Base-by-base conservation (phyloP, 140 eudicot species). In the Flaveria floridana region DNA sequence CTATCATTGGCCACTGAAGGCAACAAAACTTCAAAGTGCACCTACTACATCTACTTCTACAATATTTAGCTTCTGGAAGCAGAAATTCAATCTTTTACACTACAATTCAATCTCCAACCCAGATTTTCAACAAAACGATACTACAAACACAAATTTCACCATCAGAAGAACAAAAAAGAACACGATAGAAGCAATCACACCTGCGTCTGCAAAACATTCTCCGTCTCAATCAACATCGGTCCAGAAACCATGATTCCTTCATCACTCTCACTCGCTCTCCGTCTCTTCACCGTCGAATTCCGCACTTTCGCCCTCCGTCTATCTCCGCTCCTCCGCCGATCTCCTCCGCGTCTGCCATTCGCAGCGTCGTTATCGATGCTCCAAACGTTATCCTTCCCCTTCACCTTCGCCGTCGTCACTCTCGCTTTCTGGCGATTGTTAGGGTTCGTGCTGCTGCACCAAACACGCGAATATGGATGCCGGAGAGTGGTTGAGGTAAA, bases 321-420 rank as follows among this genome's bases (percentile, higher is more conserved):
- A 71, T 74, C 70, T 23, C 83, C 82, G 30, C 73, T 84, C 56
- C 73, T 86, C 75, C 73, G 65, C 26, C 83, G 58, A 65, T 78
- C 72, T 83, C 77, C 82, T 50, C 78, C 78, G 81, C 85, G 76
- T 34, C 62, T 78, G 73, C 58, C 80, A 37, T 70, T 81, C 53
- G 81, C 93, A 37, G 83, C 78, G 50, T 89, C 89, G 73, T 91
- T 91, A 71, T 91, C 97, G 34, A 91, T 59, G 37, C 97, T 91
- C 97, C 97, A 91, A 71, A 91, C 97, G 62, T 91, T 91, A 23
- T 88, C 97, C 78, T 88, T 91, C 67, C 88, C 97, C 74, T 82
- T 86, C 15, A 37, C 95, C 59, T 67, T 75, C 41, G 82, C 69
- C 75, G 79, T 63, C 55, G 72, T 84, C 76, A 42, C 83, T 47